These are phyloP conservation scores for Chaetomium olivaceum DNA, from an alignment of 2,329 filamentous ascomycete species.

Conservation along the genomic window DNA sequence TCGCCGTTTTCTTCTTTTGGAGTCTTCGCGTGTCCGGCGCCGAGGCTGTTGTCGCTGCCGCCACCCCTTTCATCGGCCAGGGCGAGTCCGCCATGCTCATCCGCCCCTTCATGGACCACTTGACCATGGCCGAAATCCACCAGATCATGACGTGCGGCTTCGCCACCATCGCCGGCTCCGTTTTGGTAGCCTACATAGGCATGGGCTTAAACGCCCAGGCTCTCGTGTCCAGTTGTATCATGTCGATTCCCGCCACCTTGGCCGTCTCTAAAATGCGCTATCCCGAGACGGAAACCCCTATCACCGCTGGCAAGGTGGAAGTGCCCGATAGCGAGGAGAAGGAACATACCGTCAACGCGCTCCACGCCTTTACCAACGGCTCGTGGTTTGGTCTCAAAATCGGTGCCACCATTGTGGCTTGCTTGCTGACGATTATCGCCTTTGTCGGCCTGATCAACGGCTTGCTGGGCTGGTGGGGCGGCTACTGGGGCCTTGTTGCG, in stretches of 20 bases:
- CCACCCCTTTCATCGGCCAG: constrained; percentile 91
- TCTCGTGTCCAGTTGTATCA: constrained; percentile 87
- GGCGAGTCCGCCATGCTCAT: constrained; percentile 94
- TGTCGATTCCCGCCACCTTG: constrained; percentile 90
- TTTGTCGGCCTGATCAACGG: constrained; percentile 73
- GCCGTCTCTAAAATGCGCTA: constrained; percentile 88
- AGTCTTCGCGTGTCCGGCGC: constrained; percentile 81
- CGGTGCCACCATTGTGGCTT: constrained; percentile 76
- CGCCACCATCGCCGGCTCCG: constrained; percentile 86
- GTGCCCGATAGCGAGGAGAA: constrained; percentile 80
- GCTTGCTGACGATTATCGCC: constrained; percentile 80
- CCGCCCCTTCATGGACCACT: constrained; percentile 78
- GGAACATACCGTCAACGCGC: constrained; percentile 71
- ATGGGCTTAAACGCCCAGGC: constrained; percentile 83
- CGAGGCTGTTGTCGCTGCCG: constrained; percentile 90
- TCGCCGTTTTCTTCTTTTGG: constrained; percentile 91
- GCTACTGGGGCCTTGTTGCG: constrained; percentile 71
- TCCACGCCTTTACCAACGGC: constrained; percentile 84
- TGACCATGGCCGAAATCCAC: constrained; percentile 85
- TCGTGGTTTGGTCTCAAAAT: constrained; percentile 87
- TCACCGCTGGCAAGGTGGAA: constrained; percentile 79
- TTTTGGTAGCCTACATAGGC: constrained; percentile 80
- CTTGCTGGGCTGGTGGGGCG: constrained; percentile 80
- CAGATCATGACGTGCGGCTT: constrained; percentile 93
- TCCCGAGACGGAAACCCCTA: constrained; percentile 81